Percentiles rank a stretch among this genome's conserved stretches.
Conservation (phyloP, 2,329 filamentous ascomycete genomes). For the Penicillium thymicola region DNA sequence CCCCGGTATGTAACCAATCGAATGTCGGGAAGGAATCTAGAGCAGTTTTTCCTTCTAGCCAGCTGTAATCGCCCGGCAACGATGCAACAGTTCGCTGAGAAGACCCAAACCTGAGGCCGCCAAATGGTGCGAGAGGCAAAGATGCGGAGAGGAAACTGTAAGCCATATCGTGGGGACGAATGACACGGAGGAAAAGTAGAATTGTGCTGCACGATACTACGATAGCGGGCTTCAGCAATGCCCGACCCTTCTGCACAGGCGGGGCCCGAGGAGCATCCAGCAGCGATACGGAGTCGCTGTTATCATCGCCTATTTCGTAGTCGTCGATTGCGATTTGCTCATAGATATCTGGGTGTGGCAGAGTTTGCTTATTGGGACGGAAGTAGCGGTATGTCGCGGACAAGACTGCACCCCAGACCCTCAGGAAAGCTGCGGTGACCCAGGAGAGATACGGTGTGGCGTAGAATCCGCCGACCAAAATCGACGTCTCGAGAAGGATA, state of each 20-base stretch:
- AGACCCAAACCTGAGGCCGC: conserved; percentile 4
- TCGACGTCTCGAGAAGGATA: conserved; percentile 10
- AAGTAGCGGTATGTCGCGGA: neutral
- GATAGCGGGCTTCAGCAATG: conserved; percentile 2
- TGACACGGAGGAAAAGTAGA: conserved; percentile 7
- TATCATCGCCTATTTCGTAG: conserved; percentile 13
- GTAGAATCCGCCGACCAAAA: conserved; percentile 12
- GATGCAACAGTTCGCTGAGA: conserved; percentile 2
- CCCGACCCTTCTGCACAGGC: neutral
- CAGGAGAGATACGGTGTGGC: conserved; percentile 13
- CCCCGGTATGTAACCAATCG: conserved; percentile 12
- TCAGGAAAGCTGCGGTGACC: conserved; percentile 6
- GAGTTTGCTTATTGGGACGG: neutral
- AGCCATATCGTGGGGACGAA: conserved; percentile 15
- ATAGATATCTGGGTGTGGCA: conserved; percentile 17
- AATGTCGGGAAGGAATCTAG: conserved; percentile 13
- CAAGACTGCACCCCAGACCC: conserved; percentile 9
- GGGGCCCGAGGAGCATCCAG: neutral
- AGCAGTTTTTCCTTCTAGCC: conserved; percentile 12
- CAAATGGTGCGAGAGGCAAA: conserved; percentile 18
- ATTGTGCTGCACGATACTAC: conserved; percentile 7
- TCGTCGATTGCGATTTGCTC: conserved; percentile 19
- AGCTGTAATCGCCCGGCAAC: conserved; percentile 12
- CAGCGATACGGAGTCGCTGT: conserved; percentile 10
- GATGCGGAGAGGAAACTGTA: conserved; percentile 19